Base-by-base conservation (phyloP, 1,284 basidiomycete species). In the Vanrija humicola region DNA sequence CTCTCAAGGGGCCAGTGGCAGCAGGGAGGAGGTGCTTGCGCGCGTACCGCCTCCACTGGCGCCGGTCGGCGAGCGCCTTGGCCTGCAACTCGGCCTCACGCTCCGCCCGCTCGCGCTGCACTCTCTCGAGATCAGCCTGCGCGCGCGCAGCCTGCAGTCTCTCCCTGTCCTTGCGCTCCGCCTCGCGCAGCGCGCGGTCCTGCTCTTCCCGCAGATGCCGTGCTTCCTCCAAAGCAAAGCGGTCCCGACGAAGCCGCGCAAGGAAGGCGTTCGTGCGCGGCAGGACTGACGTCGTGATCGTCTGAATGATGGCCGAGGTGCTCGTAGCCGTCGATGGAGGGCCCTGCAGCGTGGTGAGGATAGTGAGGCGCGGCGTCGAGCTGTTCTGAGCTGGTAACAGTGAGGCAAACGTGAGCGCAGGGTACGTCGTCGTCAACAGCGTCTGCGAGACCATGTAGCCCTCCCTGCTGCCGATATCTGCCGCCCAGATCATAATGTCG, bases 371-470 rank as follows among this genome's bases (percentile, higher is more conserved):
- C 1, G 79, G 73, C 1, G 82, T 73, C 21, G 77, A 69, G 0
- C 81, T 72, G 25, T 77, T 72, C 1, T 50, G 78, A 64, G 48
- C 62, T 52, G 92, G 87, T 65, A 96, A 89, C 38, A 95, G 82
- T 0, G 90, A 87, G 46, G 95, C 77, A 71, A 97, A 98, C 0
- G 90, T 89, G 47, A 98, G 81, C 59, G 93, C 94, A 0, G 94
- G 94, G 66, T 89, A 96, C 0, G 91, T 92, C 3, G 91, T 95
- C 1, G 86, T 86, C 65, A 90, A 86, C 0, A 96, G 79, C 63
- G 93, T 92, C 66, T 89, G 85, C 1, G 89, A 79, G 7, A 90
- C 92, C 75, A 86, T 87, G 81, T 89, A 92, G 3, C 89, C 85
- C 61, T 95, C 90, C 46, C 82, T 80, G 62, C 88, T 86, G 39